Base-by-base conservation (phyloP, 208 protist species). In the Trypanosoma mega region DNA sequence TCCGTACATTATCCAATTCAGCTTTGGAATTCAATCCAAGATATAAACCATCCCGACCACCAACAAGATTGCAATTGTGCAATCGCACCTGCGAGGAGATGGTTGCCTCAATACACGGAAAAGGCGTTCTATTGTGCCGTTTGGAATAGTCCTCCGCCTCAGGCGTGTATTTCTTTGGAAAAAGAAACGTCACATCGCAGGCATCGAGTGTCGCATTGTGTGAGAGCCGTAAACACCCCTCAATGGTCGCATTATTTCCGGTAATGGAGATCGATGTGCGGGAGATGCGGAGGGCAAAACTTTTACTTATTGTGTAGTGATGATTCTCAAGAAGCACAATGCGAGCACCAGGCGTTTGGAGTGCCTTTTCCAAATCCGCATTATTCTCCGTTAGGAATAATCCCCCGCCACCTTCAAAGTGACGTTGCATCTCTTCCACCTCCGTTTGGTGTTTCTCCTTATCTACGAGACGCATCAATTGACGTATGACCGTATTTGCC, bases 31-130 rank as follows among this genome's bases (percentile, higher is more conserved):
- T 67, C 37, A 85, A 66, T 11, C 82, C 78, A 4, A 83, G 53
- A 46, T 82, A 85, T 16, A 89, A 63, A 30, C 78, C 82, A 63
- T 89, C 82, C 29, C 82, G 82, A 11, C 78, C 82, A 54, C 78
- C 82, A 50, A 71, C 58, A 12, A 89, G 43, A 7, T 34, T 48
- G 64, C 82, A 89, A 41, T 69, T 59, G 8, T 58, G 45, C 7
- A 85, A 41, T 39, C 74, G 65, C 0, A 85, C 34, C 11, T 66
- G 27, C 3, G 78, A 80, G 49, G 67, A 55, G 2, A 55, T 48
- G 1, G 78, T 89, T 9, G 62, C 78, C 46, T 67, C 68, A 18
- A 89, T 21, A 4, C 81, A 65, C 2, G 82, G 80, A 16, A 54
- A 49, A 0, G 21, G 9, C 16, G 34, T 45, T 1, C 21, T 45